Base-by-base conservation (phyloP, 78 protist genomes). In the Monocercomonoides exilis region DNA sequence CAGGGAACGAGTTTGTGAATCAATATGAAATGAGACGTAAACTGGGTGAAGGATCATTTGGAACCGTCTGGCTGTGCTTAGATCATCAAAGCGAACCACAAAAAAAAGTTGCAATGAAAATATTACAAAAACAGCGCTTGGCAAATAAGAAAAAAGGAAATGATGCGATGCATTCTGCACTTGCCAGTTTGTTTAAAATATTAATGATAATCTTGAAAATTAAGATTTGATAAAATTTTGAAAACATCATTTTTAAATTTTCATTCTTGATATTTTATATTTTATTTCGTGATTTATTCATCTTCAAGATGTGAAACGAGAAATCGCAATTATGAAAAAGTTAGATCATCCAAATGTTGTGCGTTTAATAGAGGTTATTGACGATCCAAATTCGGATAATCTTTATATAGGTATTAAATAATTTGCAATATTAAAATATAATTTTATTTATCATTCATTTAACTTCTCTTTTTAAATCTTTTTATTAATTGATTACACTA, bases 241-340 rank as follows among this genome's bases (percentile, higher is more conserved):
- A n/a, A n/a, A n/a, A n/a, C n/a, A n/a, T n/a, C n/a, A n/a, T n/a
- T n/a, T n/a, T n/a, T n/a, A n/a, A n/a, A n/a, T n/a, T n/a, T n/a
- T n/a, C n/a, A n/a, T n/a, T n/a, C n/a, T n/a, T n/a, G n/a, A n/a
- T n/a, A n/a, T n/a, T n/a, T n/a, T n/a, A n/a, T n/a, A n/a, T n/a
- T n/a, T n/a, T n/a, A n/a, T n/a, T n/a, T n/a, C n/a, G n/a, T n/a
- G n/a, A n/a, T 54, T 54, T 21, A 29, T 21, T 54, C 70, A 29
- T 54, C 82, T 79, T 4, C 4, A n/a, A 21, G 21, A 4, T 4
- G 77, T 80, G 80, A 54, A 85, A 70, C 88, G 89, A 0, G 96
- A 95, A 81, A 91, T 95, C 5, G 95, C 95, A n/a, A 92, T 95
- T 77, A 54, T 90, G 89, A 89, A 93, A 87, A 89, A 91, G 89